Evolutionary conservation across 1,139 yeast species (phyloP).

Genomic region (Kluyveromyces sp.): DNA sequence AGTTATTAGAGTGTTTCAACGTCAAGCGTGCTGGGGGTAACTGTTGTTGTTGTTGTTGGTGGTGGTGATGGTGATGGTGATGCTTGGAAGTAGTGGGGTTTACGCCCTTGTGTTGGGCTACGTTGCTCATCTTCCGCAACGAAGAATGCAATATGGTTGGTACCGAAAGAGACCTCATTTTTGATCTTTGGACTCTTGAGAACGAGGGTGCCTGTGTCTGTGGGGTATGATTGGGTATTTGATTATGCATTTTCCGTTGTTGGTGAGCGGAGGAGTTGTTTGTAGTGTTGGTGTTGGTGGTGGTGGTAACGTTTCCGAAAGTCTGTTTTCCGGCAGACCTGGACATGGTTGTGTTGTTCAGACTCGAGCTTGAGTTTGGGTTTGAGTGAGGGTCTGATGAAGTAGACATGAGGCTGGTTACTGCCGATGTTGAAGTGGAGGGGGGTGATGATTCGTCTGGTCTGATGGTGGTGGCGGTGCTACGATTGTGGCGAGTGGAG

Average conservation of each 20-base stretch:
- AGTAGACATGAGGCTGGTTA: too few relatives aligned
- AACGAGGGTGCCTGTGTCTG: neutral
- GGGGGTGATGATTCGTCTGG: constrained; percentile 4
- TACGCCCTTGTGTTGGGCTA: neutral
- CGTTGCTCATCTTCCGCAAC: constrained; percentile 18
- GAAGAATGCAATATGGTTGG: constrained; percentile 30
- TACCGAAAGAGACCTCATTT: constrained; percentile 27
- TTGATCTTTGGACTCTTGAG: constrained; percentile 10
- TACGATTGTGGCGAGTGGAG: neutral
- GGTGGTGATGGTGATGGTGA: too few relatives aligned
- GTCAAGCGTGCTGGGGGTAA: constrained; percentile 3
- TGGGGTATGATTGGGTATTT: neutral
- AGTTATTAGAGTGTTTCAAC: constrained; percentile 1
- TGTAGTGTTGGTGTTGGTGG: neutral
- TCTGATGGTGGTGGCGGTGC: neutral
- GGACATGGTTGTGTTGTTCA: too few relatives aligned
- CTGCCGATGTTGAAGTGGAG: neutral
- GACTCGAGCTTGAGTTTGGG: too few relatives aligned
- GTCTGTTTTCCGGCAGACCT: too few relatives aligned
- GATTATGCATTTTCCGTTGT: neutral
- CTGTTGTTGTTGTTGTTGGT: too few relatives aligned
- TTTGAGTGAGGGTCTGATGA: too few relatives aligned
- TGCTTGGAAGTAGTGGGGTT: neutral
- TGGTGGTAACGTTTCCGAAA: too few relatives aligned
- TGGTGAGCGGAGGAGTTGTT: neutral